These are phyloP conservation scores for Gastrolobium bilobum DNA, from an alignment of 306 rosid genomes.

Conservation along the genomic window DNA sequence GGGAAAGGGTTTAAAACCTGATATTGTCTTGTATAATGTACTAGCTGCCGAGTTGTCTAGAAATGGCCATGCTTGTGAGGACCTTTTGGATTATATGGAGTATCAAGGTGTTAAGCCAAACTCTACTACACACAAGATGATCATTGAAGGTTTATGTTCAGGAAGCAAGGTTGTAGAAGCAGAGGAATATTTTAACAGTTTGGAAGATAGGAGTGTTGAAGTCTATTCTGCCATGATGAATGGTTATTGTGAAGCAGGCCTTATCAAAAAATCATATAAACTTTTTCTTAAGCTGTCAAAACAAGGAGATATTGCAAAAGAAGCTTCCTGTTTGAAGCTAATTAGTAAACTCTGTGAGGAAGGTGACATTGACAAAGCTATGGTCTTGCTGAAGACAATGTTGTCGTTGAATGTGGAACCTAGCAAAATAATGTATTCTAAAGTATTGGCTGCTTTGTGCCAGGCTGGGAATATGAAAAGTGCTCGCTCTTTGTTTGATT, in stretches of 20 bases:
- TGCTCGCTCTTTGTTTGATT: constrained; percentile 63
- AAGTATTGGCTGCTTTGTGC: constrained; percentile 73
- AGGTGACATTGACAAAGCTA: constrained; percentile 54
- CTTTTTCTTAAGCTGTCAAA: constrained; percentile 62
- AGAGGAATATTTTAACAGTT: constrained; percentile 55
- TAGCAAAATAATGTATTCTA: constrained; percentile 58
- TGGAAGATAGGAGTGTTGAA: constrained; percentile 68
- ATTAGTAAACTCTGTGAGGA: constrained; percentile 65
- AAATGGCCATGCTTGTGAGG: constrained; percentile 59
- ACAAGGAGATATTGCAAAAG: constrained; percentile 52
- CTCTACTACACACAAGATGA: constrained; percentile 62
- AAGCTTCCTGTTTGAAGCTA: constrained; percentile 59
- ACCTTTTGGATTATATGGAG: constrained; percentile 66
- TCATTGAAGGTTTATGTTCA: constrained; percentile 78
- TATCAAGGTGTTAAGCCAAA: constrained; percentile 64
- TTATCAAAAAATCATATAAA: constrained; percentile 56
- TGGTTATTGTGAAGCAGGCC: constrained; percentile 77
- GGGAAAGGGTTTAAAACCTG: constrained; percentile 72
- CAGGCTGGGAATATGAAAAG: constrained; percentile 58
- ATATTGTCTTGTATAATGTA: constrained; percentile 72
- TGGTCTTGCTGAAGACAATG: constrained; percentile 59
- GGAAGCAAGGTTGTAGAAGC: constrained; percentile 76
- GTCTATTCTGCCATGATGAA: constrained; percentile 71
- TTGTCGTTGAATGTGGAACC: constrained; percentile 61
- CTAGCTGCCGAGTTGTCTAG: constrained; percentile 73